phyloP scores from a whole-genome alignment of 108 stramenopile genomes.

The Pseudonitzschia delicatissima region DNA sequence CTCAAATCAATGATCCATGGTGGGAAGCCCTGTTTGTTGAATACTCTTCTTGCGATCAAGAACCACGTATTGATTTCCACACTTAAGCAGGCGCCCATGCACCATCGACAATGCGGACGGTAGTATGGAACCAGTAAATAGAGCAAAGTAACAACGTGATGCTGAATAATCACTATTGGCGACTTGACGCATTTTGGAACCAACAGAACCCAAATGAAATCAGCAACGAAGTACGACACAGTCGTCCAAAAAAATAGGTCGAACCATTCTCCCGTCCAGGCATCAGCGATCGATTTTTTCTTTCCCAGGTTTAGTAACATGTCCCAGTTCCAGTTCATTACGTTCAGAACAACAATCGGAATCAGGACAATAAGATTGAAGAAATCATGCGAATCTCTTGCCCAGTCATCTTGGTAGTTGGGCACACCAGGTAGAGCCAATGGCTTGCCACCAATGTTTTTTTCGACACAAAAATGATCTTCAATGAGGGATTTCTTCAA shows the following conservation, averaged over 20 bases:
- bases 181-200: constrained; percentile 67
- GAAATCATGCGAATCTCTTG: constrained; percentile 79
- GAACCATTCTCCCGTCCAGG: constrained; percentile 85
- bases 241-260: constrained; percentile 56
- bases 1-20: constrained; percentile 80
- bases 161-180: constrained; percentile 72
- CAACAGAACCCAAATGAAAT: constrained; percentile 63
- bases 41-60: constrained; percentile 84
- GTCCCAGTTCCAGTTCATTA: constrained; percentile 89
- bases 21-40: constrained; percentile 82
- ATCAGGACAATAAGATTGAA: constrained; percentile 83
- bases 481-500: constrained; percentile 39
- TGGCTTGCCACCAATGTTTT: constrained; percentile 21
- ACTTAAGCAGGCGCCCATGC: constrained; percentile 84
- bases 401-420: constrained; percentile 64
- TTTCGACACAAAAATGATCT: constrained; percentile 70
- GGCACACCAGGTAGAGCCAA: constrained; percentile 74
- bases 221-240: constrained; percentile 65
- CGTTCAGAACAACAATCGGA: constrained; percentile 74
- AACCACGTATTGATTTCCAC: constrained; percentile 92
- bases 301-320: constrained; percentile 44
- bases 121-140: constrained; percentile 71
- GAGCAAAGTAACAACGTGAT: constrained; percentile 75
- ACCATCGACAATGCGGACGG: constrained; percentile 54
- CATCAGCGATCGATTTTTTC: constrained; percentile 38